Percentiles rank a stretch among this genome's conserved stretches.
Evolutionary conservation across 495 filamentous ascomycete genomes (phyloP).

Genomic region (Xylaria curta): DNA sequence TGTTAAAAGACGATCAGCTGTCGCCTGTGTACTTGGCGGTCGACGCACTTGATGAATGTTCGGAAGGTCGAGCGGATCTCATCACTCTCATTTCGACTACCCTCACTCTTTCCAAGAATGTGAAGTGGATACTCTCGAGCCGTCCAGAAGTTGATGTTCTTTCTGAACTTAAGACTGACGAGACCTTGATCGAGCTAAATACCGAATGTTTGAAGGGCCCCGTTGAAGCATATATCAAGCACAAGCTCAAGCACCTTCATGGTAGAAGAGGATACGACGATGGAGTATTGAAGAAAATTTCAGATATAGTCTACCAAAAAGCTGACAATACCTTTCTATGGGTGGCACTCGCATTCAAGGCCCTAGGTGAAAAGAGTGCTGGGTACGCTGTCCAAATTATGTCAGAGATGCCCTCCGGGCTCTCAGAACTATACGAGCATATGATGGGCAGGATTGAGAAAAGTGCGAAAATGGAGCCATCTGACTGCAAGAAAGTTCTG

Average conservation of each 20-base stretch:
- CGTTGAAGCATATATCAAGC: conserved; percentile 1
- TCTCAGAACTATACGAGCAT: conserved; percentile 1
- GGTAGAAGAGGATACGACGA: neutral
- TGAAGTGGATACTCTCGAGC: conserved; percentile 52
- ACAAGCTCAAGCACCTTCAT: neutral
- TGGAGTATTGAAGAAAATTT: neutral
- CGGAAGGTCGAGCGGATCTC: conserved; percentile 23
- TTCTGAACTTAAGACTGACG: conserved; percentile 29
- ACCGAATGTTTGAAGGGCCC: neutral
- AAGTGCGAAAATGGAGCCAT: conserved; percentile 20
- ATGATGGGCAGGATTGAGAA: conserved; percentile 3
- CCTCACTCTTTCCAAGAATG: conserved; percentile 26
- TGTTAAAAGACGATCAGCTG: conserved; percentile 43
- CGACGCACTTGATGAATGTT: conserved; percentile 40
- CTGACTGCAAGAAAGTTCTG: conserved; percentile 37
- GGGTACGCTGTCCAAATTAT: neutral
- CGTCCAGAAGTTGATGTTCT: conserved; percentile 28
- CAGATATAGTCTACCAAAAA: neutral
- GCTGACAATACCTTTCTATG: conserved; percentile 3
- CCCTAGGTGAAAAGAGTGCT: neutral
- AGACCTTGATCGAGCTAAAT: conserved; percentile 1
- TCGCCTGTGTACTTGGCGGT: conserved; percentile 43
- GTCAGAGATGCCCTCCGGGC: neutral
- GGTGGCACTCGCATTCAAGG: conserved; percentile 30
- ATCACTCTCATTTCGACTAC: conserved; percentile 28